Conservation (phyloP, 2,329 filamentous ascomycete species). For the Emericellopsis cladophorae region DNA sequence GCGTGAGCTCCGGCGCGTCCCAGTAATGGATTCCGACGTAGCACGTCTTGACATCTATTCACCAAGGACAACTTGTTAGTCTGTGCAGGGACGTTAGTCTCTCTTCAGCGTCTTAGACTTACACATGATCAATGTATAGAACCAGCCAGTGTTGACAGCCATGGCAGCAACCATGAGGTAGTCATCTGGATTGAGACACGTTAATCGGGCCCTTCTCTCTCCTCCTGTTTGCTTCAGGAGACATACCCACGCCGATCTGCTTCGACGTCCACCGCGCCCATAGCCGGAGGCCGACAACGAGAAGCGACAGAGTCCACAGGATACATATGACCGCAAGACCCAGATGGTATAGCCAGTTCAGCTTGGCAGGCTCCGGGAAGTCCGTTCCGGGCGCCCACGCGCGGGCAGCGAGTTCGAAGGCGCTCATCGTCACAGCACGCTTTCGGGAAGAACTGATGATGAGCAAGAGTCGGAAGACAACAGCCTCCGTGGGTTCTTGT, state of each 20-base stretch:
- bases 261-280: constrained; percentile 6
- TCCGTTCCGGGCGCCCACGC: constrained; percentile 7
- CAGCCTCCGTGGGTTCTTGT: background rate
- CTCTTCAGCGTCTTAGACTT: constrained; percentile 3
- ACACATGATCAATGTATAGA: constrained; percentile 10
- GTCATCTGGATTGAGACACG: constrained; percentile 7
- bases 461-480: background rate
- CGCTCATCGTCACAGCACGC: constrained; percentile 3
- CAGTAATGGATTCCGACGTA: constrained; percentile 8
- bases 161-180: constrained; percentile 10
- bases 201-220: constrained; percentile 1
- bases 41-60: constrained; percentile 6
- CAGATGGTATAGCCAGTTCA: constrained; percentile 7
- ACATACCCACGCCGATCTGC: constrained; percentile 7
- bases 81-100: background rate
- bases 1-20: constrained; percentile 5
- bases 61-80: background rate
- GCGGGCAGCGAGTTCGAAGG: constrained; percentile 3
- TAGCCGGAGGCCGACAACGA: constrained; percentile 4
- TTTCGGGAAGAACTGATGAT: background rate
- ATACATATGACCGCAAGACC: constrained; percentile 6
- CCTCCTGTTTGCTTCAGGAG: background rate
- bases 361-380: constrained; percentile 4
- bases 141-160: constrained; percentile 7
- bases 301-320: constrained; percentile 5